Evolutionary conservation across 164 flowering plant species (phyloP).

Genomic region (Kingdonia uniflora): DNA sequence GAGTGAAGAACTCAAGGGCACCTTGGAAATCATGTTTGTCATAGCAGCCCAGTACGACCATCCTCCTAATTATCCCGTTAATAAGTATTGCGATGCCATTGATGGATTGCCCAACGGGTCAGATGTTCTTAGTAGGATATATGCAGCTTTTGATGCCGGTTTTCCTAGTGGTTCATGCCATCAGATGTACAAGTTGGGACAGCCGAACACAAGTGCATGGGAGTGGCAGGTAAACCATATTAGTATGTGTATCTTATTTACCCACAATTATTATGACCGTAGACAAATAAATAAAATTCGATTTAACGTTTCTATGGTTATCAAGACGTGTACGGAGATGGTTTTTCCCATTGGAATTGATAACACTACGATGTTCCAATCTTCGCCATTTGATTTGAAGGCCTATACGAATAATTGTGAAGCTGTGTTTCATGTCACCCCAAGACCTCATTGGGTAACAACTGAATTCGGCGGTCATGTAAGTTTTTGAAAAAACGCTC

Average conservation of each 20-base stretch:
- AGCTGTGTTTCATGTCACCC: slow-evolving; percentile 29
- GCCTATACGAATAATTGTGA: slow-evolving; percentile 21
- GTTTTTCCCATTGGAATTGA: slow-evolving; percentile 42
- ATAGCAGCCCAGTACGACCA: slow-evolving; percentile 24
- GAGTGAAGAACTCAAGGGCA: slow-evolving; percentile 18
- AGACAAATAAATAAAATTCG: too few relatives aligned
- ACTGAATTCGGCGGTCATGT: slow-evolving; percentile 64
- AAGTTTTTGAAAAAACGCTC: slow-evolving; percentile 6
- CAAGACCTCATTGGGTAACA: slow-evolving; percentile 59
- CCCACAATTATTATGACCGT: too few relatives aligned
- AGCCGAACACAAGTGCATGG: background rate
- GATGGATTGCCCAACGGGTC: slow-evolving; percentile 22
- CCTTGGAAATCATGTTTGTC: slow-evolving; percentile 9
- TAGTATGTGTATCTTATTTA: too few relatives aligned
- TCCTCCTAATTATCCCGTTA: slow-evolving; percentile 20
- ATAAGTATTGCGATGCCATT: slow-evolving; percentile 21
- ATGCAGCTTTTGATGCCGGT: slow-evolving; percentile 21
- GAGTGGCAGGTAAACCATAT: slow-evolving; percentile 2
- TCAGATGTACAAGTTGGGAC: background rate
- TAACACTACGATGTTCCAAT: slow-evolving; percentile 43
- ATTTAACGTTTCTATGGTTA: background rate
- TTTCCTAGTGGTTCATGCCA: slow-evolving; percentile 6
- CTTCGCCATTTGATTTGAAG: slow-evolving; percentile 24
- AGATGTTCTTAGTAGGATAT: slow-evolving; percentile 21
- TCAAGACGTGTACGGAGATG: slow-evolving; percentile 53